Base-by-base conservation (phyloP, 208 protist genomes). In the Vickermania ingenoplastis region DNA sequence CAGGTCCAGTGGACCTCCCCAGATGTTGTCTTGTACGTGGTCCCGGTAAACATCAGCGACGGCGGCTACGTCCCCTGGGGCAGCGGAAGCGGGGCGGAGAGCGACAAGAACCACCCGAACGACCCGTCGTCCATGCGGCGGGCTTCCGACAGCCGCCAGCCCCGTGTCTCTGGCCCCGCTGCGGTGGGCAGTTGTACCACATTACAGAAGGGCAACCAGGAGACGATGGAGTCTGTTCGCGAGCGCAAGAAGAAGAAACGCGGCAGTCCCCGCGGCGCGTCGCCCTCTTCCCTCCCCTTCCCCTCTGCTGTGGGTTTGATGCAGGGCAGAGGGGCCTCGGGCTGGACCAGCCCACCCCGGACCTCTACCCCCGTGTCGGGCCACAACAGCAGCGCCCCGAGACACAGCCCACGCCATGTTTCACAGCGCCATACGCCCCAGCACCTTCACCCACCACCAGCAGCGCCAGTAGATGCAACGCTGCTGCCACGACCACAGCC, bases 1-100 rank as follows among this genome's bases (percentile, higher is more conserved):
- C 67, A 79, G 57, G 61, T 91, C 52, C 63, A 63, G 30, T 91
- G 83, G 80, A 36, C 63, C 22, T 77, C 80, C 53, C 45, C 71
- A 0, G 68, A 81, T 36, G 78, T 79, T 45, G 83, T 87, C 56
- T 72, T 91, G 2, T 91, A 87, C 73, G 77, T 69, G 21, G 75
- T 91, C 26, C 83, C 79, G n/a, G 78, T 87, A 57, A 78, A 77
- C 27, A 67, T 91, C 13, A 79, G 75, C 31, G 79, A 85, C 56
- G 69, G 58, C 36, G 80, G 77, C 22, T 91, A 91, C 65, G 62
- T 91, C 62, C 75, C 83, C 36, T 82, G 71, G 64, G 1, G 54
- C 23, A 59, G 29, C 23, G 25, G 24, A 17, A 48, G 36, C 36
- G 36, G 36, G 36, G 11, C 36, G 17, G 36, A 7, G 36, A 17